Conservation (phyloP, 345 rosid genomes). For the Euphorbia lathyris region DNA sequence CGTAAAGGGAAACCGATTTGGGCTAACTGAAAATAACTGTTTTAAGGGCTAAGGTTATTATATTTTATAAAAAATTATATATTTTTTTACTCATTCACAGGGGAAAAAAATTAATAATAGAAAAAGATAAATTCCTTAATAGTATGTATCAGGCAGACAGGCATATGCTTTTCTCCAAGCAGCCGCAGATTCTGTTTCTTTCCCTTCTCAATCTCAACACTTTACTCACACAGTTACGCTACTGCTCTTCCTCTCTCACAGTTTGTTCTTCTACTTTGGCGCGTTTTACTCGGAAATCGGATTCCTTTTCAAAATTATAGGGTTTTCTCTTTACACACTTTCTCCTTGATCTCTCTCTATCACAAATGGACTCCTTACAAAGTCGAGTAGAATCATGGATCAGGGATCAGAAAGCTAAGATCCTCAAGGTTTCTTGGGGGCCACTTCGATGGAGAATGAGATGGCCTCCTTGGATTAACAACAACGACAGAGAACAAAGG, state of each 20-base stretch:
- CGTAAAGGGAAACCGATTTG: no score
- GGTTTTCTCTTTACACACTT: background rate
- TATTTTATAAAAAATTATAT: no score
- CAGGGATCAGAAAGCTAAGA: constrained; percentile 74
- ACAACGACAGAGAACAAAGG: constrained; percentile 45
- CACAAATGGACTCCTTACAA: constrained; percentile 59
- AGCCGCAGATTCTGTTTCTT: background rate
- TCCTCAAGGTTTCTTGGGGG: constrained; percentile 73
- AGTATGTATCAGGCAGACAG: no score
- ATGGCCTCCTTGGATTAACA: constrained; percentile 77
- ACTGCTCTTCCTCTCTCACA: background rate
- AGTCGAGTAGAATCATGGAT: constrained; percentile 82
- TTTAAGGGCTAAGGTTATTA: no score
- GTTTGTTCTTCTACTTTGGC: background rate
- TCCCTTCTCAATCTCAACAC: background rate
- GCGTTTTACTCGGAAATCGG: background rate
- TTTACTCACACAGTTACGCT: background rate
- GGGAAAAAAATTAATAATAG: no score
- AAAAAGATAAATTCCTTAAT: no score
- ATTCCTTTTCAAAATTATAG: background rate
- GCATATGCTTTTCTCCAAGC: constrained; percentile 11
- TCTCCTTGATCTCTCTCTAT: background rate
- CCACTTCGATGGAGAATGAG: constrained; percentile 69
- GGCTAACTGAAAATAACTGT: no score
- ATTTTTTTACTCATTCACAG: no score